These are phyloP conservation scores for Excoecaria agallocha DNA, from an alignment of 345 rosid genomes.

Conservation along the genomic window DNA sequence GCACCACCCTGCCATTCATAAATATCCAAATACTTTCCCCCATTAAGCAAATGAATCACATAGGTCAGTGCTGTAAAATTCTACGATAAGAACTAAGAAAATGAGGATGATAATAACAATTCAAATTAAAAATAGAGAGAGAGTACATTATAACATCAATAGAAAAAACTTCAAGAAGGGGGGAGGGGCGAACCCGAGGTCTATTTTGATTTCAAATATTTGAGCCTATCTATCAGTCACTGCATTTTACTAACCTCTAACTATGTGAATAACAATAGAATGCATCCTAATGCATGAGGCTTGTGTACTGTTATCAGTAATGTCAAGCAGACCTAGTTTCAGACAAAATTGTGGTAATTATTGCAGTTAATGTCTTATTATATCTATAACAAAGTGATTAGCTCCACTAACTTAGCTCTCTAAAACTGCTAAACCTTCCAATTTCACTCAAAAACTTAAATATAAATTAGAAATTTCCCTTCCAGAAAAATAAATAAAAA, in stretches of 20 bases:
- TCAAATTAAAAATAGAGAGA: no score
- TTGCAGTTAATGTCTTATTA: neutral
- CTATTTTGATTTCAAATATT: neutral
- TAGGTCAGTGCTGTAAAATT: no score
- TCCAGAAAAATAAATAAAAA: neutral
- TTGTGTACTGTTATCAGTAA: no score
- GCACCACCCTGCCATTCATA: no score
- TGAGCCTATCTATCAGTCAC: neutral
- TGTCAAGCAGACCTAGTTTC: neutral
- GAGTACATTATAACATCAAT: neutral
- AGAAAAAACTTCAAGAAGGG: neutral
- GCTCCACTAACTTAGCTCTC: neutral
- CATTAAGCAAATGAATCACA: no score
- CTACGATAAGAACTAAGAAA: no score
- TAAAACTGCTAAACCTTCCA: conserved; percentile 1
- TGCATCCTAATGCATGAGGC: no score
- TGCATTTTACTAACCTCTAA: neutral
- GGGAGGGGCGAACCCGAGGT: no score
- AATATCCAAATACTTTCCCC: no score
- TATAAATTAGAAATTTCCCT: neutral
- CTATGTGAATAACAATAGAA: no score
- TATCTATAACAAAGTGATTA: no score
- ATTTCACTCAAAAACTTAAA: neutral
- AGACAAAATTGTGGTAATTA: neutral
- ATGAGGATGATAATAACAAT: no score